Conservation (phyloP, 345 rosid genomes). For the Camelina neglecta region DNA sequence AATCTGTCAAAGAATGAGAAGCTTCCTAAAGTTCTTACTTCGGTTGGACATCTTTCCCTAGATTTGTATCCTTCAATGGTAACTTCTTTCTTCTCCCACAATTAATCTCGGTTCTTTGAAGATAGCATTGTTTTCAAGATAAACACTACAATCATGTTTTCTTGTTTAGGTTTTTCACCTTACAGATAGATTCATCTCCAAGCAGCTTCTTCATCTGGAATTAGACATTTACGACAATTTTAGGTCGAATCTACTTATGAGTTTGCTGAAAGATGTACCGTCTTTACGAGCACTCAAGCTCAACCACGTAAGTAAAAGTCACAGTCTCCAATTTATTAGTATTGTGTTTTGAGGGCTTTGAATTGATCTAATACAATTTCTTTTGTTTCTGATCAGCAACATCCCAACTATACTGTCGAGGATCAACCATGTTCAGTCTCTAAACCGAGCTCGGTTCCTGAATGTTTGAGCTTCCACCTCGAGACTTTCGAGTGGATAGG, state of each 20-base stretch:
- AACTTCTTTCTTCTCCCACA: background rate
- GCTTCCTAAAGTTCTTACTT: constrained; percentile 19
- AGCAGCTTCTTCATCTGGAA: constrained; percentile 19
- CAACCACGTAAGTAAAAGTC: constrained; percentile 2
- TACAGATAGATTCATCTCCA: constrained; percentile 1
- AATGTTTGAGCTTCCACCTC: constrained; percentile 20
- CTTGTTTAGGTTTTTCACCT: background rate
- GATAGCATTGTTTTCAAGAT: background rate
- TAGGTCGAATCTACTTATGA: background rate
- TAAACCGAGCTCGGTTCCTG: constrained; percentile 16
- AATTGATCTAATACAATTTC: background rate
- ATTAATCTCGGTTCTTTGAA: background rate
- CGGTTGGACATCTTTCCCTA: constrained; percentile 7
- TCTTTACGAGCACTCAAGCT: constrained; percentile 31
- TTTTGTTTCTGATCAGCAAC: background rate
- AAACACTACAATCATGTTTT: background rate
- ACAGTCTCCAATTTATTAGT: background rate
- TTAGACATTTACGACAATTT: background rate
- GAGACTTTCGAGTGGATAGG: constrained; percentile 25
- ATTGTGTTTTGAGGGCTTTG: constrained; percentile 2
- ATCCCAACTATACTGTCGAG: background rate
- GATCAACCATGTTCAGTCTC: background rate
- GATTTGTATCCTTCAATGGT: constrained; percentile 26
- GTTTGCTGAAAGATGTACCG: constrained; percentile 14
- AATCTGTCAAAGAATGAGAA: background rate